Percentiles rank a stretch among this genome's conserved stretches.
Conservation (phyloP, 169 alveolate genomes). For the Blepharisma undulans region DNA sequence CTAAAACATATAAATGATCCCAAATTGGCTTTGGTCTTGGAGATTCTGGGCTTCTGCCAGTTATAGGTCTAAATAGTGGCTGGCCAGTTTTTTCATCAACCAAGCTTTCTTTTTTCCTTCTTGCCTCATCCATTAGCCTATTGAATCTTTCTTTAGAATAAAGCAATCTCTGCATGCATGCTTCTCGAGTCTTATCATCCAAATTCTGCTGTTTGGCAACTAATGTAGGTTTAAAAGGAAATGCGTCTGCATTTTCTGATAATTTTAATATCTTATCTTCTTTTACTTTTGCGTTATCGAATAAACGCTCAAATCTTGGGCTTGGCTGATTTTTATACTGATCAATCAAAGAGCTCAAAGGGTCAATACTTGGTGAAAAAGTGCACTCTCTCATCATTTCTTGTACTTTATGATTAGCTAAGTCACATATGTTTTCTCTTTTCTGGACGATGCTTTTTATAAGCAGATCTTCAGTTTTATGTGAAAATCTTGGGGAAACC, state of each 20-base stretch:
- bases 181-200: background rate
- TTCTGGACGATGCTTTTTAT: background rate
- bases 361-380: slow-evolving; percentile 1
- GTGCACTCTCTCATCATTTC: slow-evolving; percentile 29
- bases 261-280: background rate
- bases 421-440: background rate
- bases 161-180: background rate
- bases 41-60: background rate
- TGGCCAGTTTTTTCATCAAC: background rate
- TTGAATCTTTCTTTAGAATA: slow-evolving; percentile 1
- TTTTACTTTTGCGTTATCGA: background rate
- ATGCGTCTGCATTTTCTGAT: background rate
- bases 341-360: background rate
- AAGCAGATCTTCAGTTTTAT: slow-evolving; percentile 2
- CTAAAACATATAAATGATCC: background rate
- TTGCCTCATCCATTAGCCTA: background rate
- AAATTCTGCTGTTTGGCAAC: background rate
- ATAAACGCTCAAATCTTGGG: background rate
- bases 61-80: background rate
- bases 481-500: background rate
- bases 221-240: background rate
- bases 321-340: background rate
- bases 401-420: background rate
- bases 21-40: background rate
- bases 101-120: background rate